These are phyloP conservation scores for Podila clonocystis DNA, from an alignment of 192 early-diverging fungal species.

Conservation along the genomic window DNA sequence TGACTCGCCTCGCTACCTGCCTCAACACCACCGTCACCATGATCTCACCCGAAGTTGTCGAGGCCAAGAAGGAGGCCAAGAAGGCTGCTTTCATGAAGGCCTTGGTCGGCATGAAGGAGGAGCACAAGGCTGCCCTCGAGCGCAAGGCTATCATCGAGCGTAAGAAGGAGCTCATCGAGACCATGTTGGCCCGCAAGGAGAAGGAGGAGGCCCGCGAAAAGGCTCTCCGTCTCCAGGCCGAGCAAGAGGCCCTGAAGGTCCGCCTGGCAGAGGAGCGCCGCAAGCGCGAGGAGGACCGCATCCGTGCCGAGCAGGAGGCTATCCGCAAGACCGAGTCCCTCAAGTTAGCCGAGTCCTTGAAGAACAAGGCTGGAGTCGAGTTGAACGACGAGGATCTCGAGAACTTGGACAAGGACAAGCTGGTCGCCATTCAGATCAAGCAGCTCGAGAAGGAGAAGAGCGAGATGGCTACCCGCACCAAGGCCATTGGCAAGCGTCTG, in stretches of 20 bases:
- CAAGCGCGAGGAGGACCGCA: conserved; percentile 84
- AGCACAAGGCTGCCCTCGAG: conserved; percentile 79
- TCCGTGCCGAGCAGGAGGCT: conserved; percentile 77
- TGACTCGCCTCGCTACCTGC: conserved; percentile 85
- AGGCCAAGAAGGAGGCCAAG: conserved; percentile 73
- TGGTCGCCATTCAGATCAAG: conserved; percentile 88
- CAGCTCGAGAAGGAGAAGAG: conserved; percentile 91
- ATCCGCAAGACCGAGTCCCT: conserved; percentile 85
- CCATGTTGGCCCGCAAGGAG: conserved; percentile 78
- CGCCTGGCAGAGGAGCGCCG: conserved; percentile 87
- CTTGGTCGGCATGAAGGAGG: conserved; percentile 78
- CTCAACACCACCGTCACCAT: conserved; percentile 87
- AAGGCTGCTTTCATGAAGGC: conserved; percentile 76
- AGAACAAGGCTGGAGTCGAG: conserved; percentile 69
- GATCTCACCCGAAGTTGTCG: conserved; percentile 80
- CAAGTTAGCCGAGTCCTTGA: conserved; percentile 85
- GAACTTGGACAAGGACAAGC: conserved; percentile 78
- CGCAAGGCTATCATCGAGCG: conserved; percentile 91
- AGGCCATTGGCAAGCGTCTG: conserved; percentile 75
- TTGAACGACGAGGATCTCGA: conserved; percentile 80
- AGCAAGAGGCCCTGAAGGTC: conserved; percentile 84
- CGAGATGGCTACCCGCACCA: conserved; percentile 82
- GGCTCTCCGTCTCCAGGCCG: conserved; percentile 74
- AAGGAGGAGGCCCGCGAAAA: conserved; percentile 86
- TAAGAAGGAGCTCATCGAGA: conserved; percentile 81